Conservation (phyloP, 441 rosid genomes). For the Bruguiera hainesii region DNA sequence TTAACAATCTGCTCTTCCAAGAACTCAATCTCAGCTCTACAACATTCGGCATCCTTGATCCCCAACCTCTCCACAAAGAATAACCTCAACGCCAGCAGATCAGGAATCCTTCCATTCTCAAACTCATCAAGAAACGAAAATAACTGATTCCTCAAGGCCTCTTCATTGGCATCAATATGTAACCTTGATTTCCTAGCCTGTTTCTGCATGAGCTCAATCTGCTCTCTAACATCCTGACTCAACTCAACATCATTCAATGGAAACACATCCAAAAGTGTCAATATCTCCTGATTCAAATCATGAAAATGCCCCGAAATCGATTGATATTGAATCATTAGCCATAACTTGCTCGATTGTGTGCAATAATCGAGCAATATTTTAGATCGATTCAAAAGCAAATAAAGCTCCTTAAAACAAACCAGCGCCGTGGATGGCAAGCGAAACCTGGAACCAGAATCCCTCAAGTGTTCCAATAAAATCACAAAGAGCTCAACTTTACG, state of each 20-base stretch:
- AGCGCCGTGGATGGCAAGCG: constrained; percentile 41
- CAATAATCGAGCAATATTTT: constrained; percentile 81
- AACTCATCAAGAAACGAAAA: constrained; percentile 64
- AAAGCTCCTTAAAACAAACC: constrained; percentile 77
- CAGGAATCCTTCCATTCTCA: constrained; percentile 59
- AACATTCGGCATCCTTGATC: constrained; percentile 54
- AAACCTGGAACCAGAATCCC: constrained; percentile 40
- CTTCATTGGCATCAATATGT: constrained; percentile 65
- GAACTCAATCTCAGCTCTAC: constrained; percentile 69
- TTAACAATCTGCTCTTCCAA: constrained; percentile 87
- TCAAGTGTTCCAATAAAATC: constrained; percentile 55
- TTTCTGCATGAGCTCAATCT: constrained; percentile 54
- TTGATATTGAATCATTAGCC: constrained; percentile 84
- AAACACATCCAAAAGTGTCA: constrained; percentile 87
- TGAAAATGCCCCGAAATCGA: constrained; percentile 86
- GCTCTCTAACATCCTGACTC: constrained; percentile 76
- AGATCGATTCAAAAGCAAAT: constrained; percentile 71
- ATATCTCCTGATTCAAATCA: constrained; percentile 80
- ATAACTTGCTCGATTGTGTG: constrained; percentile 69
- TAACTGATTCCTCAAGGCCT: constrained; percentile 48
- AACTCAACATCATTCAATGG: constrained; percentile 49
- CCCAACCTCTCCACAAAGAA: constrained; percentile 60
- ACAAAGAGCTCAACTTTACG: constrained; percentile 66
- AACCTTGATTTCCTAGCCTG: constrained; percentile 58
- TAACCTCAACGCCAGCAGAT: constrained; percentile 30